These are phyloP conservation scores for Suillus tomentosus DNA, from an alignment of 768 basidiomycete genomes.

Conservation along the genomic window DNA sequence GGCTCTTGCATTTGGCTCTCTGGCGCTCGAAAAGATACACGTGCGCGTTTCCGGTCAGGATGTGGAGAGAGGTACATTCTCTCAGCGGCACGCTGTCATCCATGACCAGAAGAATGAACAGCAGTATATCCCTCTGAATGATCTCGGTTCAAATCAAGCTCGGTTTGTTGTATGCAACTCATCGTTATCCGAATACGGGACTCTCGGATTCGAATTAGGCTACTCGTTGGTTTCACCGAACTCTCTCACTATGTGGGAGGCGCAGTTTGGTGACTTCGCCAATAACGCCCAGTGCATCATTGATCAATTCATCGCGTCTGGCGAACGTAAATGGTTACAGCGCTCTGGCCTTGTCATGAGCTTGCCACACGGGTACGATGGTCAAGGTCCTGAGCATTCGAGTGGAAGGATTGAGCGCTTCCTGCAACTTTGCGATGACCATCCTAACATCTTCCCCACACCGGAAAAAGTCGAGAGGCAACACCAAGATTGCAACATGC, in stretches of 20 bases:
- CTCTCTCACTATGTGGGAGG: constrained; percentile 95
- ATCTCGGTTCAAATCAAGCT: constrained; percentile 87
- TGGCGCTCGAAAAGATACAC: constrained; percentile 91
- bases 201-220: constrained; percentile 95
- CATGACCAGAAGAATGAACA: constrained; percentile 94
- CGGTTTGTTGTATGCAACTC: constrained; percentile 96
- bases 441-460: constrained; percentile 88
- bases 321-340: constrained; percentile 97
- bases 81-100: constrained; percentile 94
- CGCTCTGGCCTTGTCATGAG: constrained; percentile 87
- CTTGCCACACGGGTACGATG: constrained; percentile 96
- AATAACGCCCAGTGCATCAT: constrained; percentile 98
- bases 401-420: constrained; percentile 95
- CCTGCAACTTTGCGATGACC: constrained; percentile 97
- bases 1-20: constrained; percentile 92
- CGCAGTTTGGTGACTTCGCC: constrained; percentile 97
- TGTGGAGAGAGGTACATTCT: constrained; percentile 98
- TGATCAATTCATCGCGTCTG: constrained; percentile 97
- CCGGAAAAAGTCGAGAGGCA: constrained; percentile 90
- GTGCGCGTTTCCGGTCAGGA: constrained; percentile 97
- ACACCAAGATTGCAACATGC: constrained; percentile 99
- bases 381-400: constrained; percentile 98
- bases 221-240: constrained; percentile 98
- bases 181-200: constrained; percentile 91
- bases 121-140: constrained; percentile 87